Evolutionary conservation across 179 eudicot genomes (phyloP), one percentile per base, ranked within the genome.

Genomic region (Vitellaria paradoxa): DNA sequence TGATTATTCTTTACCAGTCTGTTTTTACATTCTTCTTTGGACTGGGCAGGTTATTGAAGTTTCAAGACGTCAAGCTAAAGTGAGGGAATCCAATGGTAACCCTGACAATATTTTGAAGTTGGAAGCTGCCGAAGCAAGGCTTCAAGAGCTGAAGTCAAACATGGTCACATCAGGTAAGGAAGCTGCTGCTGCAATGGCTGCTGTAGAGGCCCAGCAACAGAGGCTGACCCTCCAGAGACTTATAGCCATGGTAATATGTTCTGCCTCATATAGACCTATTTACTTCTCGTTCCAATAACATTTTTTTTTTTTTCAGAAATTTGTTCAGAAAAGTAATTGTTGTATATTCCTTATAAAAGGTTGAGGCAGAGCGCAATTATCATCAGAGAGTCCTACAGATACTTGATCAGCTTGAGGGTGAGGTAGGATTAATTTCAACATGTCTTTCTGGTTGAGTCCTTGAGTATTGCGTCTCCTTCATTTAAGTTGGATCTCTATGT

Each of bases 191-290:
- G 93, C 99, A 2, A 91, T 96, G 99, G 86, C 92, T 80, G 97
- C 96, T 79, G 99, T 96, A 65, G 99, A 96, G 86, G 90, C 81
- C 82, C 99, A 96, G 79, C 99, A 96, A 80, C 99, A 96, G 77
- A 87, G 96, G 74, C 80, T 88, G 79, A 96, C 99, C 56, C 91
- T 90, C 56, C 99, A 93, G 70, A 88, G 98, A 73, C 94, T 96
- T 70, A 84, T 91, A 77, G 81, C 98, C 81, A 89, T 92, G 99
- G 99, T 92, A 83, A 83, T 60, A 30, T 52, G 47, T 17, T 14
- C 49, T 50, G 20, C 57, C 65, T 57, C 61, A 49, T 21, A 15
- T 62, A 15, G 57, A 55, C 12, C 46, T 76, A 37, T 66, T 11
- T 11, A 50, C 49, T 64, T 64, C 26, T 65, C 30, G 17, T 63